Evolutionary conservation across 768 basidiomycete species (phyloP), one percentile per base, ranked within the genome.

Genomic region (Termitomyces sp.): DNA sequence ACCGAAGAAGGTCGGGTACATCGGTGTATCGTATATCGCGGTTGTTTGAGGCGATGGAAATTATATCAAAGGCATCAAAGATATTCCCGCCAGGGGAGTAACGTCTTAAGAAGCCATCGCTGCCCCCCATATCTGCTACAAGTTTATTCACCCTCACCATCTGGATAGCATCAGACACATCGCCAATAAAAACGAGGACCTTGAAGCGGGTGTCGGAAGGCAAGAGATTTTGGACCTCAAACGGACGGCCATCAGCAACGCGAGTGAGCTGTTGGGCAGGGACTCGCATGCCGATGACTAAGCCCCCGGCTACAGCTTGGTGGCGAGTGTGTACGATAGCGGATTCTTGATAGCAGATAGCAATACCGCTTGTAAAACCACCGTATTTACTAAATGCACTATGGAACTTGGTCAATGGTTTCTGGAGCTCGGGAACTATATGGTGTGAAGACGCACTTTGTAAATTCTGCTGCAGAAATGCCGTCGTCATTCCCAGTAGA

Each of bases 201-300:
- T 83, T 81, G 74, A 84, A 84, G 5, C 78, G 74, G 1, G 73
- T 72, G 61, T 85, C 79, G 4, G 80, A 70, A 0, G 76, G 76
- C 9, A 83, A 59, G 12, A 82, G 64, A 52, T 84, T 79, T 54
- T 84, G 84, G 17, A 86, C 67, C 56, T 85, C 78, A 42, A 73
- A 69, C 1, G 79, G 79, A 6, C 77, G 73, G 1, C 67, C 69
- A 57, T 85, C 83, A 4, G 79, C 79, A 7, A 77, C 77, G 19
- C 80, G 73, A 25, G 83, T 62, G 27, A 85, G 67, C 10, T 72
- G 63, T 43, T 79, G 78, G 5, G 82, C 80, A 28, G 75, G 70
- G 58, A 83, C 67, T 28, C 84, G 79, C 69, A 81, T 70, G 6
- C 85, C 85, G 34, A 83, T 67, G 14, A 69, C 68, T 1, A 85